A percentile compares a stretch with the other conserved stretches of the same genome.
phyloP scores from a whole-genome alignment of 1,284 basidiomycete species.

The Kwoniella shivajii region DNA sequence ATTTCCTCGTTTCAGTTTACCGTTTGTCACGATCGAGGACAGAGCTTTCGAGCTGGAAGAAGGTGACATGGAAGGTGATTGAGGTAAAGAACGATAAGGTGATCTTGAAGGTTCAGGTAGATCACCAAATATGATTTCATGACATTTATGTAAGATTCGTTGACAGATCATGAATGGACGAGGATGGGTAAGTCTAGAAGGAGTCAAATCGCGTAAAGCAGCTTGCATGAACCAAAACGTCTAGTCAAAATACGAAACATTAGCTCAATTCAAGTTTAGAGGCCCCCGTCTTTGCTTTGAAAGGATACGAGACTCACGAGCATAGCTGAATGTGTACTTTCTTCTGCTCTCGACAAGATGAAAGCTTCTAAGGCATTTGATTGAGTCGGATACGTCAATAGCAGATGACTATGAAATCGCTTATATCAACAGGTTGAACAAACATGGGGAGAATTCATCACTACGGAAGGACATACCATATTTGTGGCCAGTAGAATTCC shows the following conservation, averaged over 20 bases:
- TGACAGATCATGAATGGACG: constrained; percentile 89
- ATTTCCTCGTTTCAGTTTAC: neutral
- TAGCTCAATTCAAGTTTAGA: too few species aligned
- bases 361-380: constrained; percentile 90
- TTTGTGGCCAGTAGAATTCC: constrained; percentile 93
- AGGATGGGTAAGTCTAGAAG: constrained; percentile 63
- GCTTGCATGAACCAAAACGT: constrained; percentile 99
- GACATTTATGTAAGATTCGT: constrained; percentile 86
- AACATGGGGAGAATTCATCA: neutral
- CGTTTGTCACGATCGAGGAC: neutral
- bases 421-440: neutral
- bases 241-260: constrained; percentile 62
- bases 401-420: constrained; percentile 71
- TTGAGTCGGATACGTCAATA: constrained; percentile 84
- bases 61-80: constrained; percentile 38
- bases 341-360: constrained; percentile 79
- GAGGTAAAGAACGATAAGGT: constrained; percentile 64
- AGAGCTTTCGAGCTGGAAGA: constrained; percentile 5
- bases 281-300: neutral
- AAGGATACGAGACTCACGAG: constrained; percentile 65
- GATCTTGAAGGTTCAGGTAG: constrained; percentile 65
- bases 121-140: constrained; percentile 96
- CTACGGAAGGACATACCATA: constrained; percentile 76
- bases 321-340: constrained; percentile 90
- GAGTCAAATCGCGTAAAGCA: constrained; percentile 80